Evolutionary conservation across 2,329 filamentous ascomycete species (phyloP).

Genomic region (Bimuria novae-zelandiae): DNA sequence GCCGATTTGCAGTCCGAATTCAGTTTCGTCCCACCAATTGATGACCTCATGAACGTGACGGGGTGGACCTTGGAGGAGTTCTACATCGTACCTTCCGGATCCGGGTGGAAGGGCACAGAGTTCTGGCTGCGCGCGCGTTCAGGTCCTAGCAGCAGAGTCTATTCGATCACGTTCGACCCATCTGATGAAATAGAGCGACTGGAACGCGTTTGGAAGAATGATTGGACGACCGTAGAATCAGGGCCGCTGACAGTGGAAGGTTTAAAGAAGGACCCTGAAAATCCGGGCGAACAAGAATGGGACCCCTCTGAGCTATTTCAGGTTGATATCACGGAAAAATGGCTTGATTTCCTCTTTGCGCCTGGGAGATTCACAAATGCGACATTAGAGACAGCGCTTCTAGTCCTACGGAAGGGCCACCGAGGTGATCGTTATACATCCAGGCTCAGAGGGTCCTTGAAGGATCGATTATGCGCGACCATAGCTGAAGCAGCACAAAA

Average conservation of each 20-base stretch:
- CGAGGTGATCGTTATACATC: slow-evolving; percentile 31
- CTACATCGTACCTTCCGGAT: slow-evolving; percentile 43
- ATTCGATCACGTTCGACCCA: slow-evolving; percentile 76
- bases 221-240: slow-evolving; percentile 53
- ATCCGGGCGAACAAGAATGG: slow-evolving; percentile 42
- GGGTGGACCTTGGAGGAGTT: slow-evolving; percentile 58
- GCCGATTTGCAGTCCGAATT: slow-evolving; percentile 71
- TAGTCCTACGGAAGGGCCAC: slow-evolving; percentile 74
- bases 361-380: slow-evolving; percentile 80
- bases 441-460: slow-evolving; percentile 59
- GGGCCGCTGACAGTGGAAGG: slow-evolving; percentile 49
- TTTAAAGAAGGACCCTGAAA: slow-evolving; percentile 44
- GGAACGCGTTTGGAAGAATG: slow-evolving; percentile 66
- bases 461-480: slow-evolving; percentile 75
- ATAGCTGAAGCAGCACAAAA: slow-evolving; percentile 71
- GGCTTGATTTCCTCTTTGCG: slow-evolving; percentile 81
- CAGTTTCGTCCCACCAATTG: slow-evolving; percentile 66
- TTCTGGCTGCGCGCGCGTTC: slow-evolving; percentile 59
- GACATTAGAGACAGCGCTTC: slow-evolving; percentile 81
- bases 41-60: slow-evolving; percentile 56
- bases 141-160: slow-evolving; percentile 63
- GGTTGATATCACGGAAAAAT: slow-evolving; percentile 66
- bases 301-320: slow-evolving; percentile 55
- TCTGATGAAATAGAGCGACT: slow-evolving; percentile 66
- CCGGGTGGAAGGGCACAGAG: slow-evolving; percentile 47